phyloP scores from a whole-genome alignment of 441 rosid genomes.

The Gossypium trilobum region DNA sequence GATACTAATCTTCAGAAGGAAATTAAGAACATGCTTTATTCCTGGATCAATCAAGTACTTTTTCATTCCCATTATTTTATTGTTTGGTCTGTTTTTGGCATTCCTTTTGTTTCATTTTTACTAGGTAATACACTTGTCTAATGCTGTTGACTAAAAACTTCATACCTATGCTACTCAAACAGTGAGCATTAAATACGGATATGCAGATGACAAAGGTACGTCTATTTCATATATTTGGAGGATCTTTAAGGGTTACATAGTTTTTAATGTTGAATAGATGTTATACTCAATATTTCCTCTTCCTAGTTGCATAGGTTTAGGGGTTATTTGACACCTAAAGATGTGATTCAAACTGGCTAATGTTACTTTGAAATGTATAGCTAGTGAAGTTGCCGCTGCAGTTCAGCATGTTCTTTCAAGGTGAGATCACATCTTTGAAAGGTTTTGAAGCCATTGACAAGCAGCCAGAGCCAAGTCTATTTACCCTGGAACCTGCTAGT shows the following conservation, averaged over 20 bases:
- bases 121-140: not conserved
- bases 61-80: not conserved
- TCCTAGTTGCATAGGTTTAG: not conserved
- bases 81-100: not conserved
- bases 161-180: not conserved
- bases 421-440: constrained; percentile 64
- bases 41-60: not conserved
- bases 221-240: not conserved
- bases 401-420: constrained; percentile 50
- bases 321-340: not conserved
- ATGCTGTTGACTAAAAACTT: not conserved
- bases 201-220: not conserved
- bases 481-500: constrained; percentile 36
- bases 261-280: not conserved
- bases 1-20: not conserved
- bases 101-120: not conserved
- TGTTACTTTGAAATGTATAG: constrained; percentile 25
- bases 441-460: constrained; percentile 44
- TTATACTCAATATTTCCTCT: not conserved
- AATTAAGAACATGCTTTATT: not conserved
- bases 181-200: not conserved
- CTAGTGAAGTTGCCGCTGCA: constrained; percentile 31
- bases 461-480: constrained; percentile 32
- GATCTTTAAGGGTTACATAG: not conserved
- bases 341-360: not conserved